Evolutionary conservation across 2,329 filamentous ascomycete genomes (phyloP).

Genomic region (Elsinoe arachidis): DNA sequence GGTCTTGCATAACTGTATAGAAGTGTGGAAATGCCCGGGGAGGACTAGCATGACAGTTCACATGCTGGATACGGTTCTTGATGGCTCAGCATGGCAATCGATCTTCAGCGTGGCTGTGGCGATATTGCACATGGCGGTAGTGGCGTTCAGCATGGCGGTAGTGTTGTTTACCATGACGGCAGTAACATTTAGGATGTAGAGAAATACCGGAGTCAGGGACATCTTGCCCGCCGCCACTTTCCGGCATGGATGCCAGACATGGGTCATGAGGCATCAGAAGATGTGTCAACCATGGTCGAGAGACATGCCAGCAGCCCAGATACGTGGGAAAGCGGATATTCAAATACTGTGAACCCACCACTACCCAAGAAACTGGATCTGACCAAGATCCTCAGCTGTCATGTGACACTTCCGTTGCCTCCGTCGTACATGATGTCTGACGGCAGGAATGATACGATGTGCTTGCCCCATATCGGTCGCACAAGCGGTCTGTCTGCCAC

Average conservation of each 20-base stretch:
- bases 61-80: too few species aligned
- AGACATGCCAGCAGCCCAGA: not conserved
- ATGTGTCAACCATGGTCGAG: not conserved
- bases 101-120: too few species aligned
- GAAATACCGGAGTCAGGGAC: not conserved
- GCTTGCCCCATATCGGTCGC: not conserved
- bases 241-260: not conserved
- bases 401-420: not conserved
- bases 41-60: too few species aligned
- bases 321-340: not conserved
- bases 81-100: too few species aligned
- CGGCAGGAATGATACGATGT: not conserved
- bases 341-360: conserved; percentile 4
- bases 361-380: not conserved
- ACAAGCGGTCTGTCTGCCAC: conserved; percentile 4
- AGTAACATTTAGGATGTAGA: too few species aligned
- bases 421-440: not conserved
- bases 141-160: too few species aligned
- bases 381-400: not conserved
- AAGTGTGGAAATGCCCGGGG: too few species aligned
- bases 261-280: not conserved
- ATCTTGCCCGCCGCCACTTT: not conserved
- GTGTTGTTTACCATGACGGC: too few species aligned
- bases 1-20: not conserved
- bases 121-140: too few species aligned